Evolutionary conservation across 768 basidiomycete species (phyloP).

Genomic region (Boletus rex-veris): DNA sequence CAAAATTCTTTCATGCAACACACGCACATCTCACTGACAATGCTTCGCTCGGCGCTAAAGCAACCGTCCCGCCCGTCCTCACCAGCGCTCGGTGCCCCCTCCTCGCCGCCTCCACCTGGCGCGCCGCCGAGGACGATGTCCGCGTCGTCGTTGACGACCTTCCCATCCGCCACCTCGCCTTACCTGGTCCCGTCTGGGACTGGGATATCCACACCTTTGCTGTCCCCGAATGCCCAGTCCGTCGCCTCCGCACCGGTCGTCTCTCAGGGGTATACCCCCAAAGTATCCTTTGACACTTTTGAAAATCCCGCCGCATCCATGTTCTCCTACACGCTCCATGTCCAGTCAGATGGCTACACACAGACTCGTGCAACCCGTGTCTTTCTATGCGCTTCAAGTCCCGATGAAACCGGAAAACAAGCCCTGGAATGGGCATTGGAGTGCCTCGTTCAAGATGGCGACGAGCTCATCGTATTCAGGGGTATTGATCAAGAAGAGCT

Average conservation of each 20-base stretch:
- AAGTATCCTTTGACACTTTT: conserved; percentile 84
- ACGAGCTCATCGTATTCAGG: conserved; percentile 89
- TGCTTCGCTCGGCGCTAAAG: conserved; percentile 57
- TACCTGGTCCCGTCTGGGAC: conserved; percentile 13
- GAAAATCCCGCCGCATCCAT: conserved; percentile 77
- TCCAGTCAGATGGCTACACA: conserved; percentile 78
- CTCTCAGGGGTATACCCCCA: conserved; percentile 35
- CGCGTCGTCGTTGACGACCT: conserved; percentile 12
- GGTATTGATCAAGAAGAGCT: conserved; percentile 87
- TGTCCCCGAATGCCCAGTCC: conserved; percentile 18
- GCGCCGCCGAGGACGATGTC: conserved; percentile 15
- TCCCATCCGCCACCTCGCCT: conserved; percentile 22
- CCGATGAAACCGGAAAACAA: conserved; percentile 83
- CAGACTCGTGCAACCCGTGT: conserved; percentile 76
- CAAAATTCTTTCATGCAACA: conserved; percentile 2
- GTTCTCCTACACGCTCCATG: conserved; percentile 85
- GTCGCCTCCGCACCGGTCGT: conserved; percentile 15
- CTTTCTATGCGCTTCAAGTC: conserved; percentile 84
- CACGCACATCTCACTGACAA: conserved; percentile 10
- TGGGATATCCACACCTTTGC: conserved; percentile 12
- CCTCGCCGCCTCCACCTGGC: conserved; percentile 25
- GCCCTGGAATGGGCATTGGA: conserved; percentile 94
- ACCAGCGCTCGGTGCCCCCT: conserved; percentile 9
- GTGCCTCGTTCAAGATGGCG: conserved; percentile 78
- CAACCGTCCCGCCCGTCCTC: conserved; percentile 32